phyloP scores from a whole-genome alignment of 352 stramenopile genomes.

The Phytophthora sp. region DNA sequence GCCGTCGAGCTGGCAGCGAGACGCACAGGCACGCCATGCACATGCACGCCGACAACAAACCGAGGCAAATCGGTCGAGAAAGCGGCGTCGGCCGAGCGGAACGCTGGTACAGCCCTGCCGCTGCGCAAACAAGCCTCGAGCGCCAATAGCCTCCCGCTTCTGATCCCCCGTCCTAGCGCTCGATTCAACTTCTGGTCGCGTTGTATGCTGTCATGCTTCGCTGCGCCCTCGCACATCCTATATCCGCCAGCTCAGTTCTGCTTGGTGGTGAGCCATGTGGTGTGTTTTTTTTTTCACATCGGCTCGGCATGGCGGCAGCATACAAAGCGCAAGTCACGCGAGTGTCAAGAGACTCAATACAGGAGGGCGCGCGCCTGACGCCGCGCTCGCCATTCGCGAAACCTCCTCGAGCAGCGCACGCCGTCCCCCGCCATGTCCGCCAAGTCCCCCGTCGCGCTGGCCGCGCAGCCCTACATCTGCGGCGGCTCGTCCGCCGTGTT shows the following conservation, averaged over 20 bases:
- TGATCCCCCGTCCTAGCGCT: background rate
- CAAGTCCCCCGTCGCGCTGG: slow-evolving; percentile 57
- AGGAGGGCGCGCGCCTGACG: slow-evolving; percentile 6
- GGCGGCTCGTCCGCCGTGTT: slow-evolving; percentile 78
- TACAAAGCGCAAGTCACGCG: slow-evolving; percentile 11
- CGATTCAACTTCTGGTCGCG: background rate
- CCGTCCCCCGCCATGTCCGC: slow-evolving; percentile 24
- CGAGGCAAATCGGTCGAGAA: background rate
- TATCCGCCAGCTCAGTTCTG: slow-evolving; percentile 16
- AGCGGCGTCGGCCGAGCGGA: background rate
- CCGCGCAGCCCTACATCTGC: slow-evolving; percentile 82
- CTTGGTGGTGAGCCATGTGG: slow-evolving; percentile 32
- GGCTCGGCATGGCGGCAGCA: background rate
- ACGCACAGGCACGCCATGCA: slow-evolving; percentile 1
- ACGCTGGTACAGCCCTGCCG: background rate
- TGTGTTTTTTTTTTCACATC: slow-evolving; percentile 16
- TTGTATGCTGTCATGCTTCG: background rate
- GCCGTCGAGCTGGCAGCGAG: background rate
- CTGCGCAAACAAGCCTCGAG: slow-evolving; percentile 12
- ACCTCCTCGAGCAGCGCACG: slow-evolving; percentile 23
- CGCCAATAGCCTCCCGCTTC: background rate
- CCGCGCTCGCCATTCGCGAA: slow-evolving; percentile 29
- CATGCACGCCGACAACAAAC: background rate
- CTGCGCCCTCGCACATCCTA: background rate
- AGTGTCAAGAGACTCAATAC: slow-evolving; percentile 13